Conservation (phyloP, 228 moss, liverwort and hornwort species). For the Sphagnum fallax region DNA sequence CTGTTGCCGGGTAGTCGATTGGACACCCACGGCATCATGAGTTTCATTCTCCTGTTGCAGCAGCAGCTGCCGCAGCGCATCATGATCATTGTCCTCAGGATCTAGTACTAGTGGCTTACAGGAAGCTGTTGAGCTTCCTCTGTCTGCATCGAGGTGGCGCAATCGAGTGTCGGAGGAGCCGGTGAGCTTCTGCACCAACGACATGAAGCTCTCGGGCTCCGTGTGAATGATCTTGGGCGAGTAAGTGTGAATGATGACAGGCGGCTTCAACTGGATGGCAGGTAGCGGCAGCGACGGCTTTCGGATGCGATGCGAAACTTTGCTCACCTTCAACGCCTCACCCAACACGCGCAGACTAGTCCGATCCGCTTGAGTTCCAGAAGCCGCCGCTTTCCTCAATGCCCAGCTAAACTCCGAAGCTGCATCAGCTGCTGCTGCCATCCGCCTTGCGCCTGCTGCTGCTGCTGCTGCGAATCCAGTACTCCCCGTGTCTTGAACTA, state of each 20-base stretch:
- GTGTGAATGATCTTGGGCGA: conserved; percentile 81
- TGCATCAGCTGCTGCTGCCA: neutral
- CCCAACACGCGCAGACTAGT: neutral
- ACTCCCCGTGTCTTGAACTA: neutral
- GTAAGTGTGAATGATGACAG: conserved; percentile 78
- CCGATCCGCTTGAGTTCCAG: neutral
- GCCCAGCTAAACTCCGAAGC: neutral
- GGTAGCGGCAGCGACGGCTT: conserved; percentile 41
- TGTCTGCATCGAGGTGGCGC: conserved; percentile 5
- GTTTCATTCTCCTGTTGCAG: too few species aligned
- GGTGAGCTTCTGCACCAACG: conserved; percentile 72
- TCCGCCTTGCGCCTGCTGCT: neutral
- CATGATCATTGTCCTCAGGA: too few species aligned
- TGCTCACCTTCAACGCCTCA: conserved; percentile 22
- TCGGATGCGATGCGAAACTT: conserved; percentile 44
- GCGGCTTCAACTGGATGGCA: conserved; percentile 52
- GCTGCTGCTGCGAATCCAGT: neutral
- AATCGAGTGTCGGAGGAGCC: conserved; percentile 53
- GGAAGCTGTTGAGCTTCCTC: conserved; percentile 15
- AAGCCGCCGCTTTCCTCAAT: neutral
- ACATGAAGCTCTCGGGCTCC: conserved; percentile 62
- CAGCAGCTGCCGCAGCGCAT: too few species aligned
- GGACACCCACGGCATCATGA: too few species aligned
- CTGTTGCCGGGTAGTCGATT: too few species aligned
- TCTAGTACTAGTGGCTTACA: neutral